A percentile compares a stretch with the other conserved stretches of the same genome.
Conservation (phyloP, 345 rosid genomes). For the Microthlaspi erraticum region DNA sequence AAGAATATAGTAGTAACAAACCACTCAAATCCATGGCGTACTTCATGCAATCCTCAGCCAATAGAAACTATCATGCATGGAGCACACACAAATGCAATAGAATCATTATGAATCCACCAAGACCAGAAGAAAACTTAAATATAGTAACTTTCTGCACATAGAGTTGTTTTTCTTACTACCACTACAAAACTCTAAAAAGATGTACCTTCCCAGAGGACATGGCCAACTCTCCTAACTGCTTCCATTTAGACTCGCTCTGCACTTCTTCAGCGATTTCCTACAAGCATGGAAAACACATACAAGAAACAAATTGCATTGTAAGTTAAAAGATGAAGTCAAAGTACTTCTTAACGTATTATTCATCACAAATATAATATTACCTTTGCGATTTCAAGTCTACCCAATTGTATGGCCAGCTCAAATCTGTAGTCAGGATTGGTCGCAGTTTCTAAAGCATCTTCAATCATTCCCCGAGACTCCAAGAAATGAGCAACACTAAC, state of each 20-base stretch:
- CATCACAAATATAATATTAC: conserved; percentile 47
- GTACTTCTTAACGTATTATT: not conserved
- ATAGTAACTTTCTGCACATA: not conserved
- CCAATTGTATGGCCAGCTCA: conserved; percentile 95
- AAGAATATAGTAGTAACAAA: conserved; percentile 88
- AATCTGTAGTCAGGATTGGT: conserved; percentile 95
- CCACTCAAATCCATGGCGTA: conserved; percentile 95
- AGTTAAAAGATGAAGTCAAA: not conserved
- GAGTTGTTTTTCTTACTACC: not conserved
- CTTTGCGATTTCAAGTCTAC: conserved; percentile 89
- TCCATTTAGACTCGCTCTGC: conserved; percentile 95
- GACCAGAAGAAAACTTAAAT: conserved; percentile 9
- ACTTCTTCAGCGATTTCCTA: conserved; percentile 90
- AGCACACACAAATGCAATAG: conserved; percentile 28
- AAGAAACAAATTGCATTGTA: not conserved
- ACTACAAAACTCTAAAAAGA: conserved; percentile 6
- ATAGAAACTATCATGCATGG: conserved; percentile 70
- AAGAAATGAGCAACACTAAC: conserved; percentile 94
- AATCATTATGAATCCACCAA: conserved; percentile 15
- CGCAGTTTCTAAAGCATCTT: conserved; percentile 96
- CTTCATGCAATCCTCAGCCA: conserved; percentile 99
- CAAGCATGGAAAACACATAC: conserved; percentile 21
- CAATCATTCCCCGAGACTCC: conserved; percentile 98
- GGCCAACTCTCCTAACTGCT: conserved; percentile 96
- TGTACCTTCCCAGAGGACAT: conserved; percentile 94